Base-by-base conservation (phyloP, 441 rosid species). In the Biscutella laevigata region DNA sequence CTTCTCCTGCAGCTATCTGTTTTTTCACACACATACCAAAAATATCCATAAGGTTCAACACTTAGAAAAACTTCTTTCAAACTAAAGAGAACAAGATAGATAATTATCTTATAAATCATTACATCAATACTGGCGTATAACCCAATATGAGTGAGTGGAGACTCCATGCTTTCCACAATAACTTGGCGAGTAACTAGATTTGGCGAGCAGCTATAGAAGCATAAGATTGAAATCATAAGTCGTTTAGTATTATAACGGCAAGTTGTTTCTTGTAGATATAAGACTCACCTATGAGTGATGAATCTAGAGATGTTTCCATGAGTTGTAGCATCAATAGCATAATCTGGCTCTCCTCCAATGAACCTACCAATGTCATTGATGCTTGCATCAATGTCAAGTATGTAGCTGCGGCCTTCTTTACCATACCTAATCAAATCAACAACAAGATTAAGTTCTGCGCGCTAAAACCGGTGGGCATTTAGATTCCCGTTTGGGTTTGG, bases 1-100 rank as follows among this genome's bases (percentile, higher is more conserved):
- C 98, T 67, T 91, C 95, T 24, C 98, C 94, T 9, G 53, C 60
- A 44, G 83, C 70, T 70, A 91, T 91, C 98, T 91, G 95, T 71
- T 67, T 71, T 57, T n/a, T n/a, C n/a, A 14, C 11, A 36, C 9
- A 60, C 12, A 34, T 32, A 58, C 30, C 14, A 53, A 56, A 15
- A 17, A 41, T 61, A 48, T 40, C 44, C 6, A 19, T 27, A 14
- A 5, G 9, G 17, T 40, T 33, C 26, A 74, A 13, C 20, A 42
- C 22, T 49, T 19, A n/a, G 12, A n/a, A n/a, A 27, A 20, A 39
- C 30, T 28, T 50, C 25, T 52, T 40, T 22, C 9, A 42, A 42
- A 53, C 17, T n/a, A 61, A 7, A 29, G 21, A 38, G 14, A 29
- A 38, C 41, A 36, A 57, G 43, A n/a, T n/a, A n/a, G n/a, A n/a